Conservation (phyloP, 2,329 filamentous ascomycete genomes). For the Fusarium buxicola region DNA sequence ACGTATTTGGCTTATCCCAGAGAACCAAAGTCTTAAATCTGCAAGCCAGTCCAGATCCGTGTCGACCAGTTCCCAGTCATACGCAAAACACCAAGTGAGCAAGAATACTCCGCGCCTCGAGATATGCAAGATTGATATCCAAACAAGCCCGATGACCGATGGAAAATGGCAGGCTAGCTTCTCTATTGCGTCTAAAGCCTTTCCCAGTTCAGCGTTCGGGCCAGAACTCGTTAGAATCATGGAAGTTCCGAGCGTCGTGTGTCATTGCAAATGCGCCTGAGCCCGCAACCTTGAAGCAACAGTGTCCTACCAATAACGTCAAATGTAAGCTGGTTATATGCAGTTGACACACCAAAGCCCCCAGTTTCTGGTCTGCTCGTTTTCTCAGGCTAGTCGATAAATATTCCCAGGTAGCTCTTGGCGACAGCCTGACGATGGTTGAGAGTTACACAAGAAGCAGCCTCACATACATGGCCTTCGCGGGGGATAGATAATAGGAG, state of each 20-base stretch:
- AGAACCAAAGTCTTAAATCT: neutral
- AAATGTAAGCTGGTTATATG: conserved; percentile 16
- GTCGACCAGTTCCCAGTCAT: conserved; percentile 11
- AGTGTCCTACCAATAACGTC: conserved; percentile 21
- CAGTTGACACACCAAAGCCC: conserved; percentile 9
- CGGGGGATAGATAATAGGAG: no score
- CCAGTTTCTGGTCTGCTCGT: neutral
- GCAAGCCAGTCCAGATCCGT: neutral
- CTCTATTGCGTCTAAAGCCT: neutral
- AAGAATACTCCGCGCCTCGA: conserved; percentile 1
- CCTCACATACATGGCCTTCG: no score
- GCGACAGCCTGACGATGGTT: no score
- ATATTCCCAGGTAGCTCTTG: neutral
- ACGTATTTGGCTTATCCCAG: conserved; percentile 4
- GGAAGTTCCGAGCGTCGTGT: conserved; percentile 11
- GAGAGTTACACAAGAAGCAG: no score
- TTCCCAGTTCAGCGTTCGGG: conserved; percentile 7
- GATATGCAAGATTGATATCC: conserved; percentile 8
- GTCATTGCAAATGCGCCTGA: neutral
- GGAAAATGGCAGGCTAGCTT: conserved; percentile 11
- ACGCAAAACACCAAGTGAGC: neutral
- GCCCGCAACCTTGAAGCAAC: neutral
- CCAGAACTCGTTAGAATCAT: neutral
- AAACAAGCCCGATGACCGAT: conserved; percentile 7
- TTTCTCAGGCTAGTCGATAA: conserved; percentile 3